These are phyloP conservation scores for Zizania palustris DNA, from an alignment of 202 grass and related monocot species.

Conservation along the genomic window DNA sequence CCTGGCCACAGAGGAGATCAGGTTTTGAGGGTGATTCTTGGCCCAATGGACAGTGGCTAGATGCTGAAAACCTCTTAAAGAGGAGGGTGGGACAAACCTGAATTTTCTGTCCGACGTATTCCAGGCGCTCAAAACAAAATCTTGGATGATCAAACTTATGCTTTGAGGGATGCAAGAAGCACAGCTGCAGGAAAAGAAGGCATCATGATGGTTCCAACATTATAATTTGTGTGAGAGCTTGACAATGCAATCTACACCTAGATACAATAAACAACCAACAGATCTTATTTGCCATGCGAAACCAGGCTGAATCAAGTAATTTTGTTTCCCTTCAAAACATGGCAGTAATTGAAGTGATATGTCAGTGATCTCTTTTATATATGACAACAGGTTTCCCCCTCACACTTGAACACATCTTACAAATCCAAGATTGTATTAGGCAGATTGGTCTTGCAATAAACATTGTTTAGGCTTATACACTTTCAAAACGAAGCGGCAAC, in stretches of 20 bases:
- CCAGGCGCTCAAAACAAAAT: constrained; percentile 94
- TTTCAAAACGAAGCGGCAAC: background rate
- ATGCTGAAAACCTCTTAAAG: constrained; percentile 3
- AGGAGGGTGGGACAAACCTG: constrained; percentile 56
- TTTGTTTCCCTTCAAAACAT: constrained; percentile 6
- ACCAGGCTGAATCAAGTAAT: background rate
- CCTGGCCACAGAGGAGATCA: constrained; percentile 52
- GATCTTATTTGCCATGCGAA: background rate
- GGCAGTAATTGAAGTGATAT: background rate
- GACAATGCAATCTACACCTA: background rate
- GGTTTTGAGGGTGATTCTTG: constrained; percentile 16
- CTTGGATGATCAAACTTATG: constrained; percentile 98
- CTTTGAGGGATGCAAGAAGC: constrained; percentile 90
- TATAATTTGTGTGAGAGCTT: background rate
- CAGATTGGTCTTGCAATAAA: background rate
- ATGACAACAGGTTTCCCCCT: background rate
- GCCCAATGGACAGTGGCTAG: background rate
- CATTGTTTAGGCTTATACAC: background rate
- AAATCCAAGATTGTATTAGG: constrained; percentile 11
- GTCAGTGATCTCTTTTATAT: background rate
- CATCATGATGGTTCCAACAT: too few species aligned
- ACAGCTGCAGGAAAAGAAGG: constrained; percentile 57
- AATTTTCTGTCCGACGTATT: constrained; percentile 97
- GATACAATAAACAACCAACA: background rate
- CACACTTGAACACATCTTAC: background rate